Base-by-base conservation (phyloP, 2,329 filamentous ascomycete species). In the Phyllosticta citrichinensis region DNA sequence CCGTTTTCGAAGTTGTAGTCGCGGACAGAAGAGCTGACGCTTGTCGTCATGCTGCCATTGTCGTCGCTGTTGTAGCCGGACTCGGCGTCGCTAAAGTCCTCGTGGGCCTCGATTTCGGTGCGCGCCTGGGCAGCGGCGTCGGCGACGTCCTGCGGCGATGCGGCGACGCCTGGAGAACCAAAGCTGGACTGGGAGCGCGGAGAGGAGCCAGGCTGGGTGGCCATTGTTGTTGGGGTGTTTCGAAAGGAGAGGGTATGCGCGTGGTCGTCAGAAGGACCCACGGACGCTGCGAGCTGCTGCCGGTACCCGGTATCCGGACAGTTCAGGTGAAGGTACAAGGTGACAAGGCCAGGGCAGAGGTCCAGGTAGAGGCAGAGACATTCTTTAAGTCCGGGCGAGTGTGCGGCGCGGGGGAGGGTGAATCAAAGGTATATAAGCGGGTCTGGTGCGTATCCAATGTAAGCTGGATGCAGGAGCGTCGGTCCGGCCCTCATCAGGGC, bases 1-100 rank as follows among this genome's bases (percentile, higher is more conserved):
- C 73, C 73, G 47, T 74, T 74, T 51, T 65, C 66, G 64, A 74
- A 75, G 52, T 72, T 69, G 67, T 74, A 74, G 64, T 73, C 69
- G 24, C 72, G 65, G 63, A 74, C 69, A 51, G 69, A 70, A 14
- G 70, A 72, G 53, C 70, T 68, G 58, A 74, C 68, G 19, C 72
- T 74, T 8, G 72, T 73, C 25, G 65, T 69, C 56, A 25, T 52
- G 20, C 55, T 57, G 24, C 27, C 53, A 57, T 50, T 33, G 53
- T 56, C 58, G 19, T 50, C 60, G 20, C 55, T 57, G 24, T 52
- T 51, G 55, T 57, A 62, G 5, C 60, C 60, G 19, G 62, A 63
- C 25, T 63, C 61, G 30, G 58, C 25, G n/a, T 60, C 62, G 54
- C 55, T 22, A 25, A 40, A 40, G 52, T 57, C 35, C 19, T 54